Base-by-base conservation (phyloP, 108 stramenopile genomes). In the Fragilaria crotonensis region DNA sequence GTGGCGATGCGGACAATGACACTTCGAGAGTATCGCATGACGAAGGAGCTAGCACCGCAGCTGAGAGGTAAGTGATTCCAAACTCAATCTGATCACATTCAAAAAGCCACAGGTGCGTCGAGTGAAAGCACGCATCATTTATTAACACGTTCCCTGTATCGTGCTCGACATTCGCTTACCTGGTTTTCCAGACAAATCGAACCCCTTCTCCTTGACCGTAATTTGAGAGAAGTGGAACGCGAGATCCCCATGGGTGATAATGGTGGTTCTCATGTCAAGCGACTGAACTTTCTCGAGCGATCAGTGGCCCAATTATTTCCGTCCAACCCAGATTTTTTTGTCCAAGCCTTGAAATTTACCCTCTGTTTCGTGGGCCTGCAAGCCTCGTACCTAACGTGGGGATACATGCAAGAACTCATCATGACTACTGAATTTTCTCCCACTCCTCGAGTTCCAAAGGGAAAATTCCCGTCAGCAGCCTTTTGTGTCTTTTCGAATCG, bases 401-500 rank as follows among this genome's bases (percentile, higher is more conserved):
- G 99, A 20, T 94, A 97, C 62, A 75, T 97, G 79, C 97, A 99
- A 71, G 98, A 97, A 76, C 71, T 91, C 33, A 94, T 99, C 60
- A 95, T 97, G 93, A 96, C 96, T 5, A 92, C 90, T 18, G 52
- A 71, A 36, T 99, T 97, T 66, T 66, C 67, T 29, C 82, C 92
- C 7, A 94, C 93, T 2, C 54, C 63, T 3, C 58, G 54, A 20
- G 85, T 84, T 23, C 87, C 85, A 27, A 72, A 64, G 47, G 98
- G 95, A 11, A 75, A 77, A 36, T 98, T 94, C 72, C 93, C 95
- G 32, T 89, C 87, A 22, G 95, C 96, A 25, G 94, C 94, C 5
- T 96, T 95, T 54, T 93, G 95, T 59, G 98, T 99, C 59, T 99
- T 99, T 64, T 89, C 79, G 45, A 98, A 97, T 60, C 92, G 98